These are phyloP conservation scores for Boletus semigastroideus DNA, from an alignment of 1,284 basidiomycete species.

Conservation along the genomic window DNA sequence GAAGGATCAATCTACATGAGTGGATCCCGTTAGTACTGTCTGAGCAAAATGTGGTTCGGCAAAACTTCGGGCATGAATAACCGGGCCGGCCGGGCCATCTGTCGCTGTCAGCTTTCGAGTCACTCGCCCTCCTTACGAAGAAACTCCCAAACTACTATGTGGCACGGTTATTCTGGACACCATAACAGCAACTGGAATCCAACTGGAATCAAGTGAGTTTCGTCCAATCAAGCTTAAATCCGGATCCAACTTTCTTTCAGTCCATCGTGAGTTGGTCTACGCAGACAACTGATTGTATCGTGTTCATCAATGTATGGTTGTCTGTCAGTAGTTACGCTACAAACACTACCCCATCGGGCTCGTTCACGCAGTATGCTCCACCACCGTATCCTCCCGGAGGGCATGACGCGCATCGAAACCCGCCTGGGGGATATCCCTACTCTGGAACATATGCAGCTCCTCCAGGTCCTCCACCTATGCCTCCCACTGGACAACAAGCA, in stretches of 20 bases:
- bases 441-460: conserved; percentile 35
- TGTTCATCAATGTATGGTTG: background rate
- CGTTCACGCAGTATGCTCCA: conserved; percentile 18
- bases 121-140: too few relatives aligned
- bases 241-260: background rate
- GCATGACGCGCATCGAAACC: conserved; percentile 19
- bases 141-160: too few relatives aligned
- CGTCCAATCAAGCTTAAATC: too few relatives aligned
- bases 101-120: too few relatives aligned
- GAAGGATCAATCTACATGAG: too few relatives aligned
- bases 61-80: too few relatives aligned
- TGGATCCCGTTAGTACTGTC: too few relatives aligned
- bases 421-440: conserved; percentile 26
- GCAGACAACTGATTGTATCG: background rate
- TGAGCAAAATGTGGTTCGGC: too few relatives aligned
- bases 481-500: conserved; percentile 62
- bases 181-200: too few relatives aligned
- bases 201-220: too few relatives aligned
- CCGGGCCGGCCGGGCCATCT: too few relatives aligned
- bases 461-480: conserved; percentile 47
- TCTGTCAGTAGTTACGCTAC: conserved; percentile 38
- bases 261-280: conserved; percentile 11
- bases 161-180: too few relatives aligned
- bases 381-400: conserved; percentile 38
- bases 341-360: conserved; percentile 6